These are phyloP conservation scores for Botrytis cinerea DNA, from an alignment of 2,329 filamentous ascomycete genomes.

Conservation along the genomic window DNA sequence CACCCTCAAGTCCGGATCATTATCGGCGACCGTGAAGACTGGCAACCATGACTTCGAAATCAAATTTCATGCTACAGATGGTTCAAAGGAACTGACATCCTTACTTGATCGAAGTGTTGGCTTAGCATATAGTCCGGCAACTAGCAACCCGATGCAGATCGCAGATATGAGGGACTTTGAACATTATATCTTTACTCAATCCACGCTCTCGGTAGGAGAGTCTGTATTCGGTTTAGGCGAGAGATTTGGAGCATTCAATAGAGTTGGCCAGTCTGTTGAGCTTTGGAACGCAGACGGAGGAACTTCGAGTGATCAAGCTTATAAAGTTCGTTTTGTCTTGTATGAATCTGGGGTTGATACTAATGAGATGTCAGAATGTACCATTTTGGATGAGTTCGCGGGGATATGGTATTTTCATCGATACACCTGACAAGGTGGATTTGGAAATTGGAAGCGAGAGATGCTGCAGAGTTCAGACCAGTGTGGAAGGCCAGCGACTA, in stretches of 20 bases:
- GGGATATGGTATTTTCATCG: conserved; percentile 78
- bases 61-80: conserved; percentile 54
- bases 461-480: conserved; percentile 69
- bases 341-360: not conserved
- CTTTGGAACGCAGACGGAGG: conserved; percentile 67
- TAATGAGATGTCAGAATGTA: conserved; percentile 49
- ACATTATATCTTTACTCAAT: conserved; percentile 60
- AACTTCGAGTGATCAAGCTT: conserved; percentile 68
- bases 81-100: conserved; percentile 54
- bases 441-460: conserved; percentile 74
- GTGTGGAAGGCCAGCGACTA: conserved; percentile 66
- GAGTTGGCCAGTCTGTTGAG: conserved; percentile 68
- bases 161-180: conserved; percentile 55
- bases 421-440: conserved; percentile 68
- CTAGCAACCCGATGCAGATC: conserved; percentile 54
- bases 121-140: conserved; percentile 56
- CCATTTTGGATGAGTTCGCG: conserved; percentile 69
- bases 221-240: conserved; percentile 74
- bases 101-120: conserved; percentile 58
- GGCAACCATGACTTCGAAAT: conserved; percentile 56
- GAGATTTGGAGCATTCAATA: conserved; percentile 75
- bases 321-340: conserved; percentile 50
- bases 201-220: conserved; percentile 59
- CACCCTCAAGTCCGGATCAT: conserved; percentile 52
- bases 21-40: conserved; percentile 54